Evolutionary conservation across 1,284 basidiomycete genomes (phyloP).

Genomic region (Ceratobasidium sp.): DNA sequence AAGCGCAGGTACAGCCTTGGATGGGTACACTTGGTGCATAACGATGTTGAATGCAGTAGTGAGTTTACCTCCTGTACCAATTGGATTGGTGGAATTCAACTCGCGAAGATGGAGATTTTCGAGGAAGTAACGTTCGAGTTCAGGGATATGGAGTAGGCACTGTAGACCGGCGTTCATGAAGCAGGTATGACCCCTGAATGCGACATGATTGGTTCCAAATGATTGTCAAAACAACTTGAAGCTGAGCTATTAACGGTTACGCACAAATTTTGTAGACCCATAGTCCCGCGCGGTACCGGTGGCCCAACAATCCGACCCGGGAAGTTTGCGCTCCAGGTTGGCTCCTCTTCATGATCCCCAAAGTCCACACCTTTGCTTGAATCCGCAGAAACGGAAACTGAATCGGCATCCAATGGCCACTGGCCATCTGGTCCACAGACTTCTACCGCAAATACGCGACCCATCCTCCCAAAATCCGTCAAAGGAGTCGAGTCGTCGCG

Average conservation of each 20-base stretch:
- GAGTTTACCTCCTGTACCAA: constrained; percentile 96
- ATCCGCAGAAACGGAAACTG: constrained; percentile 18
- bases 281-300: constrained; percentile 66
- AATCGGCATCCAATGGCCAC: constrained; percentile 28
- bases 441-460: constrained; percentile 32
- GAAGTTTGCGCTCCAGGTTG: neutral
- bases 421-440: neutral
- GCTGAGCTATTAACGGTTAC: constrained; percentile 53
- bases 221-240: neutral
- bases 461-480: constrained; percentile 21
- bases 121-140: constrained; percentile 94
- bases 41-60: constrained; percentile 92
- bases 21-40: constrained; percentile 81
- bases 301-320: neutral
- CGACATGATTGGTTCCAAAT: neutral
- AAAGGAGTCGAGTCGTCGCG: constrained; percentile 14
- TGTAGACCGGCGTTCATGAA: constrained; percentile 99
- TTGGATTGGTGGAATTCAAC: constrained; percentile 94
- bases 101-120: constrained; percentile 67
- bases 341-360: neutral
- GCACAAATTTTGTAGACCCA: constrained; percentile 90
- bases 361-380: constrained; percentile 31
- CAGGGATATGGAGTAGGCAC: constrained; percentile 93
- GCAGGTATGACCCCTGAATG: constrained; percentile 80
- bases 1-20: constrained; percentile 53